phyloP scores from a whole-genome alignment of 495 filamentous ascomycete species.

The Lepidopterella palustris region DNA sequence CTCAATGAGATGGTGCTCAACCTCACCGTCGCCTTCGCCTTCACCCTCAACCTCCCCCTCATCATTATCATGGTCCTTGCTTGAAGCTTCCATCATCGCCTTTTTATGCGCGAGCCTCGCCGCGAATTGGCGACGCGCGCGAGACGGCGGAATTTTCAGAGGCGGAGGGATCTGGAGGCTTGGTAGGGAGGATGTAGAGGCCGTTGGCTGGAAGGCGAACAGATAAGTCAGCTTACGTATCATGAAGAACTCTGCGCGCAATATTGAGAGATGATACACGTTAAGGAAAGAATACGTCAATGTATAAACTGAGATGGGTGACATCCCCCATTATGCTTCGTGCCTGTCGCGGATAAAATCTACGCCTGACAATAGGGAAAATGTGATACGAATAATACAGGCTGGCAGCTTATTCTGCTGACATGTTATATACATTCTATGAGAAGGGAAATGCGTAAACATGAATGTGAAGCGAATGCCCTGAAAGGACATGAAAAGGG shows the following conservation, averaged over 20 bases:
- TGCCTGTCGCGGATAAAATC: background rate
- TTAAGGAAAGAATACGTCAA: background rate
- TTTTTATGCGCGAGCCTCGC: conserved; percentile 69
- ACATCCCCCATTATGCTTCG: background rate
- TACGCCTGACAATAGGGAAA: background rate
- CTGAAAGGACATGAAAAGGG: too few species aligned
- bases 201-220: conserved; percentile 33
- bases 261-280: too few species aligned
- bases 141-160: conserved; percentile 72
- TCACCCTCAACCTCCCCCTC: conserved; percentile 10
- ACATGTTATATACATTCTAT: too few species aligned
- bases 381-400: background rate
- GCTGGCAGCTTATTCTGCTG: too few species aligned
- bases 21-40: conserved; percentile 4
- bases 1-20: background rate
- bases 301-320: background rate
- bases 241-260: background rate
- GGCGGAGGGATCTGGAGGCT: conserved; percentile 52
- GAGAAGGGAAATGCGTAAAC: too few species aligned
- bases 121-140: conserved; percentile 80
- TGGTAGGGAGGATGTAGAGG: conserved; percentile 41
- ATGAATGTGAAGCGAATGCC: too few species aligned
- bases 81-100: conserved; percentile 9
- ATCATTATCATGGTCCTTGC: conserved; percentile 10
- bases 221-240: too few species aligned